Percentiles rank a stretch among this genome's conserved stretches.
These are phyloP conservation scores for Lycium barbarum DNA, from an alignment of 257 asterid species.

Conservation along the genomic window DNA sequence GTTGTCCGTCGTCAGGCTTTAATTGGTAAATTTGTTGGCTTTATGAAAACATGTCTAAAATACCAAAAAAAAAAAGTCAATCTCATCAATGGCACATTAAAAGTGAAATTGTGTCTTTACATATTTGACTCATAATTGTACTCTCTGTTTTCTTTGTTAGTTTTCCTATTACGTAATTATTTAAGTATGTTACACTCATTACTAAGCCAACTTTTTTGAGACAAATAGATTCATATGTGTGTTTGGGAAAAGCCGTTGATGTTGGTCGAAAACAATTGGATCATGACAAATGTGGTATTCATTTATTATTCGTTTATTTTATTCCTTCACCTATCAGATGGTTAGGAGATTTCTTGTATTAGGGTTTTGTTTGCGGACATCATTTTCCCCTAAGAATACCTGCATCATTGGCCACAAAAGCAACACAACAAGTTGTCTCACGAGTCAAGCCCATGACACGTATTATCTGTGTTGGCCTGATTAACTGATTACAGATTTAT, in stretches of 20 bases:
- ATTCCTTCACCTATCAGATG: conserved; percentile 23
- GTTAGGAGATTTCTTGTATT: conserved; percentile 27
- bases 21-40: background rate
- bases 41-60: background rate
- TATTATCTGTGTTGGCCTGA: background rate
- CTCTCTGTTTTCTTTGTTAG: background rate
- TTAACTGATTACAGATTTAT: background rate
- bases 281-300: background rate
- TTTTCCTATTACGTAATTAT: background rate
- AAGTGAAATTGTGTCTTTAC: conserved; percentile 24
- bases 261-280: background rate
- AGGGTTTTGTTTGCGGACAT: conserved; percentile 19
- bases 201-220: background rate
- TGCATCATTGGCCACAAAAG: background rate
- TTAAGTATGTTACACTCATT: background rate
- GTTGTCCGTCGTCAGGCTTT: conserved; percentile 24
- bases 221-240: background rate
- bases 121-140: conserved; percentile 29
- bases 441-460: background rate
- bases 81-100: conserved; percentile 14
- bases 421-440: background rate
- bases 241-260: conserved; percentile 14
- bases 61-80: background rate
- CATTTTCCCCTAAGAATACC: background rate
- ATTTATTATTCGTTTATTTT: conserved; percentile 7